A percentile compares a stretch with the other conserved stretches of the same genome.
These are phyloP conservation scores for Epichloe glyceriae DNA, from an alignment of 2,329 filamentous ascomycete species.

Conservation along the genomic window DNA sequence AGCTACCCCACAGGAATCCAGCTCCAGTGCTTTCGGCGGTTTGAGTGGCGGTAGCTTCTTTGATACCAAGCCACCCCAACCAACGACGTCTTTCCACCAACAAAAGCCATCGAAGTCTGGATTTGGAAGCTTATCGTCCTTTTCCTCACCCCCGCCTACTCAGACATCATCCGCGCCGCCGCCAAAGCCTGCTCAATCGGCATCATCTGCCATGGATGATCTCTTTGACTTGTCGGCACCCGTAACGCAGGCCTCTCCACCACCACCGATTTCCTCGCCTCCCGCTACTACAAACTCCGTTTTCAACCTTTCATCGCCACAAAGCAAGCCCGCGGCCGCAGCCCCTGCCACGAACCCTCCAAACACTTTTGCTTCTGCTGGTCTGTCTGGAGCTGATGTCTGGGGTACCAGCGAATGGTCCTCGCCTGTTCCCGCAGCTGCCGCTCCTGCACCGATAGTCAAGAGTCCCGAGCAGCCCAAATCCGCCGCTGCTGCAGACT, in stretches of 20 bases:
- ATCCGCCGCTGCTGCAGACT: slow-evolving; percentile 44
- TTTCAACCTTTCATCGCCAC: slow-evolving; percentile 63
- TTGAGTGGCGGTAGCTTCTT: slow-evolving; percentile 73
- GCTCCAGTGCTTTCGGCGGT: slow-evolving; percentile 32
- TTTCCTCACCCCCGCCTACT: slow-evolving; percentile 31
- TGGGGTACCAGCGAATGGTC: slow-evolving; percentile 86
- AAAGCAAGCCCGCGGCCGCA: slow-evolving; percentile 30
- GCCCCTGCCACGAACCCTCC: slow-evolving; percentile 23
- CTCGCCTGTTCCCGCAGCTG: slow-evolving; percentile 18
- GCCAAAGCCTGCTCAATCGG: slow-evolving; percentile 30
- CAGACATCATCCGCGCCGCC: slow-evolving; percentile 14
- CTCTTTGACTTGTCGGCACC: slow-evolving; percentile 65
- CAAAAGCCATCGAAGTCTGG: slow-evolving; percentile 42
- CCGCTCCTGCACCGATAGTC: slow-evolving; percentile 21
- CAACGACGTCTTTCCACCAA: slow-evolving; percentile 36
- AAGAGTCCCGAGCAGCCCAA: slow-evolving; percentile 45
- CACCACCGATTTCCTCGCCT: slow-evolving; percentile 24
- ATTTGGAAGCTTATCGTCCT: slow-evolving; percentile 55
- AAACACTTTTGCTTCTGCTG: slow-evolving; percentile 25
- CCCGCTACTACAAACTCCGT: slow-evolving; percentile 45
- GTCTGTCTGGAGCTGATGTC: slow-evolving; percentile 48
- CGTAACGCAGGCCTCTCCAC: slow-evolving; percentile 32
- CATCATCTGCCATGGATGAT: slow-evolving; percentile 55
- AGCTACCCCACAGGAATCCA: slow-evolving; percentile 22
- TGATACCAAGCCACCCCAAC: slow-evolving; percentile 53